Evolutionary conservation across 495 filamentous ascomycete species (phyloP), one percentile per base, ranked within the genome.

Genomic region (Aspergillus asperescens): DNA sequence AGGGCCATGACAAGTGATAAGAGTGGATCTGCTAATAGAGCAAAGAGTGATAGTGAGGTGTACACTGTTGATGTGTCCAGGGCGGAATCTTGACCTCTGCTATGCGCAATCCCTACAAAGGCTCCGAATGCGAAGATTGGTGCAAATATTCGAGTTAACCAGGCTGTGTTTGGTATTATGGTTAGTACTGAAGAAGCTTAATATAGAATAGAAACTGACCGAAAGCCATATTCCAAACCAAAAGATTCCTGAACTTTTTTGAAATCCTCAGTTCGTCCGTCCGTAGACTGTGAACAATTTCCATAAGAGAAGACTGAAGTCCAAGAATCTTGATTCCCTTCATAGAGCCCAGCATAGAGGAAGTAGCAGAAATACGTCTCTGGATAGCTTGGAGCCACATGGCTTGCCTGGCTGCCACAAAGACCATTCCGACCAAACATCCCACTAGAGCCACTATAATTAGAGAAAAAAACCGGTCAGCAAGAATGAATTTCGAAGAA

Each of bases 291-390:
- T 82, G 72, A 1, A 87, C 65, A 16, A 58, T 60, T 10, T 52
- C 63, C 68, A 70, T 67, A 7, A 70, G 56, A 3, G 62, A 60
- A 18, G 65, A 48, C 24, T 66, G 62, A 18, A 86, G 60, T 1
- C 82, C 84, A 5, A 81, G 72, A 76, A 84, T 81, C 54, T 86
- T 87, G 32, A 88, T 62, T 13, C 74, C 72, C 57, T 83, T 83
- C 52, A 82, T 78, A 0, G 75, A 72, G 22, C 69, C 60, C 12
- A 85, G 59, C 62, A 78, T 73, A 1, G 71, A 60, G 16, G 68
- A 68, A 5, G 76, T 81, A 23, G 70, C 66, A 19, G 72, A 68
- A 25, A 83, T 77, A 16, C 78, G 76, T 48, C 63, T 67, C 48
- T 81, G 70, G 8, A 79, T 80, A 10, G 79, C 77, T 28, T 62